phyloP scores from a whole-genome alignment of 116 monocot species.

The Thalassia testudinum region DNA sequence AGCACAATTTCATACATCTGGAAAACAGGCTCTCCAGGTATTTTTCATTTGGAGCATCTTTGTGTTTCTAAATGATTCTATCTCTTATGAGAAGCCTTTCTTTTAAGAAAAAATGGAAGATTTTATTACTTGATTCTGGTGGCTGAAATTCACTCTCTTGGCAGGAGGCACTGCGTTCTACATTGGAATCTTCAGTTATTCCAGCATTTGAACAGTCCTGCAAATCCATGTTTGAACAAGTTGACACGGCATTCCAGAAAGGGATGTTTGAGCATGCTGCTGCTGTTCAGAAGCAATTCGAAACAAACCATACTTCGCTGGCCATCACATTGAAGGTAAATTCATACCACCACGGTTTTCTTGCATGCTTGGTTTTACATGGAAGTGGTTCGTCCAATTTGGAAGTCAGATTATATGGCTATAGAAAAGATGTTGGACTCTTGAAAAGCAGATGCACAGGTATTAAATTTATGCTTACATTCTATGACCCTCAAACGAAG shows the following conservation, averaged over 20 bases:
- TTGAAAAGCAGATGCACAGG: no score
- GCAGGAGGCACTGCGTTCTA: slow-evolving; percentile 66
- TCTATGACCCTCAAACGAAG: no score
- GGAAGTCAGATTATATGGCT: no score
- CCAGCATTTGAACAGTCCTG: slow-evolving; percentile 93
- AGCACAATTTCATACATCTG: slow-evolving; percentile 78
- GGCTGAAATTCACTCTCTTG: slow-evolving; percentile 3
- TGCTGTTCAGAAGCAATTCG: slow-evolving; percentile 68
- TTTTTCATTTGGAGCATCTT: neutral
- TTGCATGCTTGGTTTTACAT: no score
- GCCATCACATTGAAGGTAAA: slow-evolving; percentile 74
- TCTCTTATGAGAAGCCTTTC: no score
- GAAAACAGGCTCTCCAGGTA: slow-evolving; percentile 91
- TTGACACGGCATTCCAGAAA: slow-evolving; percentile 72
- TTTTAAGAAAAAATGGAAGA: no score
- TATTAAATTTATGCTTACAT: no score
- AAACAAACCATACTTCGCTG: slow-evolving; percentile 54
- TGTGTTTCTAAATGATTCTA: no score
- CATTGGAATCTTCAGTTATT: slow-evolving; percentile 56
- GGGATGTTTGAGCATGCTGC: slow-evolving; percentile 79
- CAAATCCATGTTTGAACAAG: slow-evolving; percentile 90
- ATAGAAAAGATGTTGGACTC: no score
- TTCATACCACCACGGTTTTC: no score
- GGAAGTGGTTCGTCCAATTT: no score
- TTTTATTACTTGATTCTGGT: no score